phyloP scores from a whole-genome alignment of 257 asterid genomes.

The Vinca minor region DNA sequence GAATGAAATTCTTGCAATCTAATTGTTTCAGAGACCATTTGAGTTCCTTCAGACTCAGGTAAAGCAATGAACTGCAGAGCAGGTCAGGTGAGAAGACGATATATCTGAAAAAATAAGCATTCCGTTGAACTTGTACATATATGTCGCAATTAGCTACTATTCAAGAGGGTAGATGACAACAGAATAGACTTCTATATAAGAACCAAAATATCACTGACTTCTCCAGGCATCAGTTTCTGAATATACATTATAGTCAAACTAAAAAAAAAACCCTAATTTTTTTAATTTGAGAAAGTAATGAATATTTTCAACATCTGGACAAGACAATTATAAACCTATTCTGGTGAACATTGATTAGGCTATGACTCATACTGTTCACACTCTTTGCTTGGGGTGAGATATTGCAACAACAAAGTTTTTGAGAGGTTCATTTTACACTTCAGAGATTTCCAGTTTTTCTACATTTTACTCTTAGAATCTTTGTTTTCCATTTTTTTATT shows the following conservation, averaged over 20 bases:
- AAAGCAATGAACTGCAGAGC: neutral
- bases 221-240: neutral
- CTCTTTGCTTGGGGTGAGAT: neutral
- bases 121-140: neutral
- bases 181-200: too few species aligned
- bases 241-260: neutral
- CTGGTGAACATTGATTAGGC: too few species aligned
- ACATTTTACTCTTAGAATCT: neutral
- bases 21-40: neutral
- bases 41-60: neutral
- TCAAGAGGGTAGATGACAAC: neutral
- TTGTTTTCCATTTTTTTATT: too few species aligned
- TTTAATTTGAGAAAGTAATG: neutral
- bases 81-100: slow-evolving; percentile 4
- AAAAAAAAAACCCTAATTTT: neutral
- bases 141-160: neutral
- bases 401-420: neutral
- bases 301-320: too few species aligned
- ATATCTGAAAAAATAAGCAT: neutral
- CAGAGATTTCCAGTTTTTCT: neutral
- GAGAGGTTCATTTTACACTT: neutral
- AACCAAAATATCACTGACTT: neutral
- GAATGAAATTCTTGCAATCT: neutral
- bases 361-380: neutral
- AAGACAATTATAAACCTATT: too few species aligned